Evolutionary conservation across 2,329 filamentous ascomycete species (phyloP), one percentile per base, ranked within the genome.

Genomic region (Fusarium agapanthi): DNA sequence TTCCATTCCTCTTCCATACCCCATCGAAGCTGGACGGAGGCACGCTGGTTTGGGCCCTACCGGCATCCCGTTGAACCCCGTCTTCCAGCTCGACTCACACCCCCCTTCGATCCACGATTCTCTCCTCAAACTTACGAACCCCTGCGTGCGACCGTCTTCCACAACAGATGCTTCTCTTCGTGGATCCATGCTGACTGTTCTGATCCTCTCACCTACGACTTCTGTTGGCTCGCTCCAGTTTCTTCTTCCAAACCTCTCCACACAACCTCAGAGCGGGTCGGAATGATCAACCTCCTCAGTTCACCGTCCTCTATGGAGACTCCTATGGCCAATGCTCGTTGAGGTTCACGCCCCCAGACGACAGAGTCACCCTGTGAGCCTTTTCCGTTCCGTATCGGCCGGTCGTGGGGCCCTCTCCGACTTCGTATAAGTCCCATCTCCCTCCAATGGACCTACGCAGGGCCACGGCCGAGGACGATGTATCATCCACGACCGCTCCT

Each of bases 201-300:
- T 70, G 37, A 61, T 69, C 61, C 68, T 72, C 61, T 76, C 57
- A 60, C 61, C 61, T 48, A 45, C 61, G 64, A 61, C 72, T 69
- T 76, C 65, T 69, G 75, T 76, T 77, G 75, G 75, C 65, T 75
- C 67, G 55, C 65, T 75, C 71, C 61, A 58, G 47, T 69, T 70
- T 71, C 67, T 74, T 71, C 51, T 72, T 74, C 45, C 64, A 74
- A 69, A 62, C 73, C 74, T 75, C 73, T 75, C 75, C 75, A 79
- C 75, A 70, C 78, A 79, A 77, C 75, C 76, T 74, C 68, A 71
- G 73, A 77, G 78, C 78, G 78, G 78, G 78, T 81, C 81, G 81
- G 76, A 78, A 82, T 83, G 81, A 82, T 75, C 74, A 76, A 70
- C 76, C 71, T 65, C 65, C 69, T 73, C 68, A 71, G 69, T 69